Evolutionary conservation across 1,284 basidiomycete genomes (phyloP), one percentile per base, ranked within the genome.

Genomic region (Leccinum griseonigrum): DNA sequence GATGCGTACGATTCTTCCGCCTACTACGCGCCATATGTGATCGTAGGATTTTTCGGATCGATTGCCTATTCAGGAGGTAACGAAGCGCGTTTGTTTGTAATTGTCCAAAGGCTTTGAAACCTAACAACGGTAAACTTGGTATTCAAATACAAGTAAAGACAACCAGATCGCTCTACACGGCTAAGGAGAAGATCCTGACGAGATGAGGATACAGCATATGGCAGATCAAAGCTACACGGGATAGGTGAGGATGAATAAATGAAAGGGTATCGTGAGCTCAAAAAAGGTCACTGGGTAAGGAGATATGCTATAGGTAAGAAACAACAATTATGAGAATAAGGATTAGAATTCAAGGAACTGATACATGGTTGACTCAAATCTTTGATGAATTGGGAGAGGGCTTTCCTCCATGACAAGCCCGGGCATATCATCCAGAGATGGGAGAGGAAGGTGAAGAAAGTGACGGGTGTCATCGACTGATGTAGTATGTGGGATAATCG

Each of bases 1-100:
- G 81, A 78, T 96, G 94, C 3, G 94, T 95, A 68, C 92, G 85
- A 74, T 89, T 91, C 78, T 96, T 95, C 71, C 91, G 87, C 79
- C 82, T 84, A 60, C 87, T 84, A 60, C 87, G 86, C 36, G 81
- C 91, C 93, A 94, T 94, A 60, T 71, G 60, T 52, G 57, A 62
- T 52, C 54, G 34, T 32, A 63, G 53, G 67, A 63, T 61, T 46
- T 62, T 56, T 55, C 9, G 59, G 51, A 48, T 40, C 1, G 48
- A 11, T 69, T 71, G 34, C 71, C 68, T 64, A 70, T 71, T 64
- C 58, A 7, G 66, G 71, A 60, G 26, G 34, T n/a, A 4, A 22
- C 9, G 2, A 2, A 54, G 11, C 57, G 57, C 22, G 40, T 63
- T 63, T 72, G 63, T 75, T 72, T 72, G 58, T 74, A 46, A 40